Base-by-base conservation (phyloP, 495 filamentous ascomycete genomes). In the Aspergillus avenaceus region DNA sequence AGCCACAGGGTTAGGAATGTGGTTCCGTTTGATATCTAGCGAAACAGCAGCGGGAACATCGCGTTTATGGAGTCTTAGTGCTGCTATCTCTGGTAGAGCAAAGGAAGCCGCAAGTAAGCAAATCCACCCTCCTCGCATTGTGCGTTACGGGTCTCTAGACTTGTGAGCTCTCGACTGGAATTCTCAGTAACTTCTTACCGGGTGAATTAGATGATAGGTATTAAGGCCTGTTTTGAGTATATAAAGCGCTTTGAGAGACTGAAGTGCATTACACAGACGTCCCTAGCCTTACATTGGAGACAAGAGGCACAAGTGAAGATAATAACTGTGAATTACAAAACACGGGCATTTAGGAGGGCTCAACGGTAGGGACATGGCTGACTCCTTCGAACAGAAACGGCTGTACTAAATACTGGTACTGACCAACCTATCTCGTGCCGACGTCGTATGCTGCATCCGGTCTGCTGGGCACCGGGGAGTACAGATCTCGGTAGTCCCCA, bases 1-100 rank as follows among this genome's bases (percentile, higher is more conserved):
- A 14, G 55, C 45, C 2, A 66, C 58, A 0, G 68, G 72, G 48
- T 73, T 47, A 1, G 49, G 6, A 0, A 71, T 28, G 31, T 67
- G 54, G 27, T 64, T 75, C 26, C 73, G 71, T 25, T 67, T 43
- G 21, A 73, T 71, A 45, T 66, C 59, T 13, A 78, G 56, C n/a
- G 56, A 34, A 28, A 75, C 56, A 40, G 74, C 64, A 3, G 65
- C 59, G 3, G 72, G 70, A 8, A 37, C 40, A 41, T 72, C 70
- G 50, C 68, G 61, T 48, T 58, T 41, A 22, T 58, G 54, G 13
- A 74, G 61, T 23, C 49, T 63, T 22, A 74, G 47, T 3, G 56
- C 45, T 5, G 55, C 45, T 32, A 57, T 34, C 8, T 40, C 41
- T 19, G 60, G 60, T 28, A 50, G 31, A 11, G 57, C 53, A 18